A percentile compares a stretch with the other conserved stretches of the same genome.
Conservation (phyloP, 208 protist genomes). For the Wallacemonas rigidus region DNA sequence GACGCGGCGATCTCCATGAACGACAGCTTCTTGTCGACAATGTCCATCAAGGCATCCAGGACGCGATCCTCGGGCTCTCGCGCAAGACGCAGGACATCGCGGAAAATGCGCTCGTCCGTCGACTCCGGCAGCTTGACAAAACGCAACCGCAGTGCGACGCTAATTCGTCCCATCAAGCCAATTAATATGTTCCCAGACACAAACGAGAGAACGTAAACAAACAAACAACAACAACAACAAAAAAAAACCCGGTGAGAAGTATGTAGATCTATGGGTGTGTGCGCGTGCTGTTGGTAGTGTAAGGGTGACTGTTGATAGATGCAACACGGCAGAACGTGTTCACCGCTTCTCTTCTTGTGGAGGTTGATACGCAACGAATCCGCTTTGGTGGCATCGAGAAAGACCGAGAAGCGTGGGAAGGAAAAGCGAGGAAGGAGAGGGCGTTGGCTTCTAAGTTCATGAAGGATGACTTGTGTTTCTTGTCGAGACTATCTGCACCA, state of each 20-base stretch:
- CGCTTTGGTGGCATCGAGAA: background rate
- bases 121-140: conserved; percentile 71
- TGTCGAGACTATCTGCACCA: no score
- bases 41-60: conserved; percentile 58
- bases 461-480: no score
- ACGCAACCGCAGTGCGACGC: conserved; percentile 43
- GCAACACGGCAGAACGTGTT: no score
- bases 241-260: no score
- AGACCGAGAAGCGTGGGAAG: background rate
- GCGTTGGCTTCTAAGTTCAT: background rate
- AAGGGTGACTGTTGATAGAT: no score
- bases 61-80: conserved; percentile 50
- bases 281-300: no score
- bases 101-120: conserved; percentile 69
- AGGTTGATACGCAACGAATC: no score
- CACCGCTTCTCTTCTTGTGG: no score
- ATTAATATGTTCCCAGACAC: background rate
- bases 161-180: conserved; percentile 7
- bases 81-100: conserved; percentile 43
- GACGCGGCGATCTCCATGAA: conserved; percentile 70
- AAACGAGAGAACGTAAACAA: no score
- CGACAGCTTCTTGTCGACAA: conserved; percentile 71
- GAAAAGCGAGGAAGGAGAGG: background rate
- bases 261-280: no score
- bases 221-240: no score